These are phyloP conservation scores for Phialophora macrospora DNA, from an alignment of 2,329 filamentous ascomycete species.

Conservation along the genomic window DNA sequence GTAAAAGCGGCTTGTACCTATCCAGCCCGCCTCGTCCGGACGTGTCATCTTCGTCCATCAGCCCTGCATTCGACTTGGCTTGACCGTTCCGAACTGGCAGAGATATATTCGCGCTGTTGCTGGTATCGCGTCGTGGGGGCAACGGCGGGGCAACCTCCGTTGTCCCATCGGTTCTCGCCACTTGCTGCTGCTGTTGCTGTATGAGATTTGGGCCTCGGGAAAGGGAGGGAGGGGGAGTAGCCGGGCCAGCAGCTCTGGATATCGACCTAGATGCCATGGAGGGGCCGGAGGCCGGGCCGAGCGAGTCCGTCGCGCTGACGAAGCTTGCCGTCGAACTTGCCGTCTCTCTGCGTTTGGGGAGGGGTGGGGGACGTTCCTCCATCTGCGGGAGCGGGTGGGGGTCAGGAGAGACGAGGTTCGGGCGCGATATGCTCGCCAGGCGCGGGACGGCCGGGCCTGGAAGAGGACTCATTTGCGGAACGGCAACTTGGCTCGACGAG, in stretches of 20 bases:
- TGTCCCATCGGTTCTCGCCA: background rate
- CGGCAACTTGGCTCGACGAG: slow-evolving; percentile 26
- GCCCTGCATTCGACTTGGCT: slow-evolving; percentile 3
- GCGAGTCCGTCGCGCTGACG: slow-evolving; percentile 27
- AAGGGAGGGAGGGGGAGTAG: slow-evolving; percentile 15
- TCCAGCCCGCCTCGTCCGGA: slow-evolving; percentile 19
- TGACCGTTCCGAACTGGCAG: slow-evolving; percentile 8
- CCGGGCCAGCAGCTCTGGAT: background rate
- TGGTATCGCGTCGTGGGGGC: slow-evolving; percentile 29
- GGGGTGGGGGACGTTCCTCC: slow-evolving; percentile 31
- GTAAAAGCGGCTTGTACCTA: slow-evolving; percentile 33
- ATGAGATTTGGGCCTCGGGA: slow-evolving; percentile 7
- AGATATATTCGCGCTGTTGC: background rate
- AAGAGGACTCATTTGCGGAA: slow-evolving; percentile 24
- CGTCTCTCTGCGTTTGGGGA: slow-evolving; percentile 33
- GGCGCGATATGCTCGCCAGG: slow-evolving; percentile 12
- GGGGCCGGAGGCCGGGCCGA: background rate
- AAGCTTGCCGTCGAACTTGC: slow-evolving; percentile 33
- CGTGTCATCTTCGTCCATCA: slow-evolving; percentile 28
- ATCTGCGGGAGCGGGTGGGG: background rate
- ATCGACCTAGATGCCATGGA: slow-evolving; percentile 5
- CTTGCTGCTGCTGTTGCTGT: slow-evolving; percentile 2
- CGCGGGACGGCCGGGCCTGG: slow-evolving; percentile 22
- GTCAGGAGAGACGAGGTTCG: slow-evolving; percentile 3
- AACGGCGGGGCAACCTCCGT: slow-evolving; percentile 22